Base-by-base conservation (phyloP, 1,139 yeast genomes). In the Kazachstania sp. region DNA sequence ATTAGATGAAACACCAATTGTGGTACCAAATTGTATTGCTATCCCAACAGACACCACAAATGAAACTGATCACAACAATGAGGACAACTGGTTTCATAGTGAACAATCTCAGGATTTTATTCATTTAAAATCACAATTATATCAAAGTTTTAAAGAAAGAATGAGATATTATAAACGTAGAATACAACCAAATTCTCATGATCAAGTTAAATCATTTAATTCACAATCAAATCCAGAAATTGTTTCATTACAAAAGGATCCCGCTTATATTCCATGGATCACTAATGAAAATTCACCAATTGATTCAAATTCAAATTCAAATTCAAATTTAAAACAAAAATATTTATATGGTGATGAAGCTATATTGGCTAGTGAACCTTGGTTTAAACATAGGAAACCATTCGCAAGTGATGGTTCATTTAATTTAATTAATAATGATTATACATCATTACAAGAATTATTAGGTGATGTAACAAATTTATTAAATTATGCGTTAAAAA, bases 131-230 rank as follows among this genome's bases (percentile, higher is more conserved):
- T 71, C 71, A 5, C 67, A 69, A 1, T 78, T 87, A 44, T 73
- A 79, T 44, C 73, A 77, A 49, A 95, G 85, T 63, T 87, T 90
- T 66, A 81, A 77, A 60, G 96, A 94, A 49, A 76, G 98, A 58
- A 90, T 92, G 97, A 75, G 88, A 56, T 88, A 78, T 65, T 88
- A 90, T 66, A 92, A 92, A 64, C 77, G 97, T 48, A 75, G 96
- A 56, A 77, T 90, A 47, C 75, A 86, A 52, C 92, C 95, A 7
- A 86, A 86, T 64, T 86, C 95, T 12, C 77, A 83, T 49, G 97
- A 90, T 54, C 76, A 85, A 8, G 95, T 87, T 11, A 71, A 77
- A n/a, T 78, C 81, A 51, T 92, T 78, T 69, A 92, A 92, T 66
- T 73, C 74, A 44, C 77, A 82, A 41, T 71, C 71, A 13, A 73